phyloP scores from a whole-genome alignment of 129 eudicot genomes.

The Chrysanthemum seticuspe region DNA sequence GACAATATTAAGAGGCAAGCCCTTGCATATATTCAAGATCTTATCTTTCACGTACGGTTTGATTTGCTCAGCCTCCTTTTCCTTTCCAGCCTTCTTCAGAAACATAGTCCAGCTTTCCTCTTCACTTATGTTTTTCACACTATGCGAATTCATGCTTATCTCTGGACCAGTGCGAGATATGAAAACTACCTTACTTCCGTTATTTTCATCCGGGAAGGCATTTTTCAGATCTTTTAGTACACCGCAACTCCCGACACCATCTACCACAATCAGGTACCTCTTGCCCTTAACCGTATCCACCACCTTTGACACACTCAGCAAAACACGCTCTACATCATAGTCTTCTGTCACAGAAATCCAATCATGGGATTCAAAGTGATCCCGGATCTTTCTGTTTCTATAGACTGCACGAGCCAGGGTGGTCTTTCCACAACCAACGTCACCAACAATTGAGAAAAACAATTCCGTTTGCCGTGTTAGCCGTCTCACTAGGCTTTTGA shows the following conservation, averaged over 20 bases:
- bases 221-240: constrained; percentile 30
- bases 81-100: constrained; percentile 32
- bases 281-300: constrained; percentile 11
- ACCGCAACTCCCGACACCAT: constrained; percentile 27
- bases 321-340: constrained; percentile 14
- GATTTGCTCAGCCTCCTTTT: constrained; percentile 18
- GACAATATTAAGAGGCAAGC: constrained; percentile 39
- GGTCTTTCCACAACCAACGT: constrained; percentile 55
- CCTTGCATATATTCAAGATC: constrained; percentile 33
- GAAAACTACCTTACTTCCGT: constrained; percentile 42
- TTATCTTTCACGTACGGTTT: not conserved
- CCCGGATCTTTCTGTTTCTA: constrained; percentile 33
- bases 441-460: constrained; percentile 39
- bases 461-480: constrained; percentile 12
- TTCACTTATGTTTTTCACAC: constrained; percentile 19
- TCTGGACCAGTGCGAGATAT: constrained; percentile 22
- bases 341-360: constrained; percentile 45
- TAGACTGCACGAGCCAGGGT: constrained; percentile 55
- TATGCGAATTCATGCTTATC: not conserved
- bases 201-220: constrained; percentile 29
- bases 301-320: constrained; percentile 26
- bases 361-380: constrained; percentile 32
- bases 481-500: constrained; percentile 22
- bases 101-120: constrained; percentile 43
- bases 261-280: constrained; percentile 46